These are phyloP conservation scores for Xanthoconium purpureum DNA, from an alignment of 768 basidiomycete species.

Conservation along the genomic window DNA sequence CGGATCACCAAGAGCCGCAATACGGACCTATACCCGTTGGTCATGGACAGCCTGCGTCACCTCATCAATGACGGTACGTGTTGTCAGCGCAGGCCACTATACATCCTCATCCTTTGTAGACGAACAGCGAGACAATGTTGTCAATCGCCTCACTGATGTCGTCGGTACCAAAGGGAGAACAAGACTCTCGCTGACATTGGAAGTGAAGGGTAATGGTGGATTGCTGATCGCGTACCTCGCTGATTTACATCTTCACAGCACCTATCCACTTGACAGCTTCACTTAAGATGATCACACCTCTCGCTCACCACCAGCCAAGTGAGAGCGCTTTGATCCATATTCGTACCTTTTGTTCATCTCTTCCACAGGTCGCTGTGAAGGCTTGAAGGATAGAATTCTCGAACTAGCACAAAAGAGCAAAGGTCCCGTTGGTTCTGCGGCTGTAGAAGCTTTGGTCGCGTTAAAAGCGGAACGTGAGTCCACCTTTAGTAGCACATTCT, in stretches of 20 bases:
- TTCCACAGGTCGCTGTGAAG: background rate
- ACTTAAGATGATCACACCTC: background rate
- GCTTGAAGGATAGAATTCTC: background rate
- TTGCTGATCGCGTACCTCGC: background rate
- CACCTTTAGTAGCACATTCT: background rate
- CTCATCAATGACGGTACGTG: slow-evolving; percentile 1
- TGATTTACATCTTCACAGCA: background rate
- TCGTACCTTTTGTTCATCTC: background rate
- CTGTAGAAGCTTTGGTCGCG: slow-evolving; percentile 4
- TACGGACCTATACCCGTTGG: background rate
- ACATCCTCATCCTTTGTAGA: background rate
- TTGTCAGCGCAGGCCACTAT: background rate
- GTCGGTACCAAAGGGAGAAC: background rate
- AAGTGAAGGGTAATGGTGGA: background rate
- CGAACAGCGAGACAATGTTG: background rate
- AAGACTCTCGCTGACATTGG: slow-evolving; percentile 1
- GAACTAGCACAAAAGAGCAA: background rate
- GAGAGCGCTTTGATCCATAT: background rate
- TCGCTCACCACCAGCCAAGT: background rate
- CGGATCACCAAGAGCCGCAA: too few species aligned
- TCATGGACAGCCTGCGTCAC: background rate
- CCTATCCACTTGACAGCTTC: background rate
- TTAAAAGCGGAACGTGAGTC: background rate
- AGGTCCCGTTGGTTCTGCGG: background rate
- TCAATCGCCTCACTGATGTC: background rate